Base-by-base conservation (phyloP, 2,329 filamentous ascomycete genomes). In the Ceratocystis eucalypticola region DNA sequence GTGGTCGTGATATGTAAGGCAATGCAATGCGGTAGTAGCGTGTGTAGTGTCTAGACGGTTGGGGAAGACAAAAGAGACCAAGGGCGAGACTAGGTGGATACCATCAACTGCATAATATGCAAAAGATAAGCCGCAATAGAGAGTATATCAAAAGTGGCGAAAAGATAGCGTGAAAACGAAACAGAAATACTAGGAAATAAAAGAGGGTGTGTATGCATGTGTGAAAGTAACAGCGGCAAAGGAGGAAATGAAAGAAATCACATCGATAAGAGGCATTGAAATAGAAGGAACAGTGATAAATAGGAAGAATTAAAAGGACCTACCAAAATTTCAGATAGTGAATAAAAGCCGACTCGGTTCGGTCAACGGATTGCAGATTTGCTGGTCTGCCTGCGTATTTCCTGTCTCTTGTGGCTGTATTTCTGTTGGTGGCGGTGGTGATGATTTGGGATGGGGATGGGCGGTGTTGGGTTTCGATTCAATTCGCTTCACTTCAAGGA, bases 121-220 rank as follows among this genome's bases (percentile, higher is more conserved):
- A n/a, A 59, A 57, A 59, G 55, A 59, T 59, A 59, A 59, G 55
- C 55, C 28, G 55, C 55, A 59, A 59, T 33, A 59, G 55, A 15
- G 17, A 57, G 22, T 25, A 2, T 37, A 37, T 59, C 55, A 59
- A 30, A 10, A 59, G 55, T 59, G 55, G 55, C 55, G 37, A 59
- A 59, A 59, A 59, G 55, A 59, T 59, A 20, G 55, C 22, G 25
- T 10, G 15, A n/a, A 53, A 20, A 48, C 20, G 48, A 22, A 48
- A 5, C 46, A 48, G 46, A 25, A 4, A 5, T 12, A 25, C 48
- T 28, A n/a, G 12, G 48, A 28, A 22, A 15, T 10, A 25, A 6
- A 25, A 22, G 48, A 25, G 48, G 7, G 48, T 5, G 48, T 10
- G 48, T 12, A 20, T 25, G n/a, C 10, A 20, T 5, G 46, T 10